Conservation (phyloP, 2,329 filamentous ascomycete species). For the Xylariaceae sp. region DNA sequence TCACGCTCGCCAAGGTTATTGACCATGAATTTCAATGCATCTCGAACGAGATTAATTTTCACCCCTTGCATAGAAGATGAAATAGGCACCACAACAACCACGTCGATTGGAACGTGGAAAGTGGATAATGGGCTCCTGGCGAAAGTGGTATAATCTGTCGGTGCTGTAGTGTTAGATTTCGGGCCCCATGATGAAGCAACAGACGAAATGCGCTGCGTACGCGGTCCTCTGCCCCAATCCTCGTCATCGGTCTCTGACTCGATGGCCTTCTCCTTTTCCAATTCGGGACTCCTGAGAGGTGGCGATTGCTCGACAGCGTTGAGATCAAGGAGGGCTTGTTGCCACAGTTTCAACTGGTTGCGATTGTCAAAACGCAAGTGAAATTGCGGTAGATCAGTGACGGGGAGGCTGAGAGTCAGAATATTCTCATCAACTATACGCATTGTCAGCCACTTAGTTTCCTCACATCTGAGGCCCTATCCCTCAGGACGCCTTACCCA, state of each 20-base stretch:
- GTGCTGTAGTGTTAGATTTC: conserved; percentile 80
- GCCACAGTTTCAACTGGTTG: conserved; percentile 84
- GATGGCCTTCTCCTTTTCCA: conserved; percentile 73
- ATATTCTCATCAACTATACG: conserved; percentile 67
- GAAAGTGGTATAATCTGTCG: conserved; percentile 85
- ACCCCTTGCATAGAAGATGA: conserved; percentile 99
- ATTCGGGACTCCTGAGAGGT: conserved; percentile 66
- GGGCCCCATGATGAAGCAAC: conserved; percentile 77
- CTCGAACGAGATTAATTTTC: conserved; percentile 90
- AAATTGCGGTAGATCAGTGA: conserved; percentile 88
- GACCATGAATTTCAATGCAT: conserved; percentile 89
- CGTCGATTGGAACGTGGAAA: conserved; percentile 85
- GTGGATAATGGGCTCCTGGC: conserved; percentile 51
- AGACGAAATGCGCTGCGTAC: conserved; percentile 72
- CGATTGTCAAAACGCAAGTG: conserved; percentile 85
- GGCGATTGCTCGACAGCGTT: conserved; percentile 65
- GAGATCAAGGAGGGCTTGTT: conserved; percentile 79
- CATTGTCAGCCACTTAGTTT: conserved; percentile 25
- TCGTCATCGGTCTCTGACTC: conserved; percentile 85
- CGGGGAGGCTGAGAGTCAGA: conserved; percentile 84
- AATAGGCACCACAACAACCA: conserved; percentile 94
- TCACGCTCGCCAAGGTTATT: conserved; percentile 85
- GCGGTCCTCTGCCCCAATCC: conserved; percentile 65
- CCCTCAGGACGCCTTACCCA: conserved; percentile 35
- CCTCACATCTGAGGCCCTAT: conserved; percentile 22